Percentiles rank a stretch among this genome's conserved stretches.
Evolutionary conservation across 208 protist species (phyloP).

Genomic region (Trypanosoma mega): DNA sequence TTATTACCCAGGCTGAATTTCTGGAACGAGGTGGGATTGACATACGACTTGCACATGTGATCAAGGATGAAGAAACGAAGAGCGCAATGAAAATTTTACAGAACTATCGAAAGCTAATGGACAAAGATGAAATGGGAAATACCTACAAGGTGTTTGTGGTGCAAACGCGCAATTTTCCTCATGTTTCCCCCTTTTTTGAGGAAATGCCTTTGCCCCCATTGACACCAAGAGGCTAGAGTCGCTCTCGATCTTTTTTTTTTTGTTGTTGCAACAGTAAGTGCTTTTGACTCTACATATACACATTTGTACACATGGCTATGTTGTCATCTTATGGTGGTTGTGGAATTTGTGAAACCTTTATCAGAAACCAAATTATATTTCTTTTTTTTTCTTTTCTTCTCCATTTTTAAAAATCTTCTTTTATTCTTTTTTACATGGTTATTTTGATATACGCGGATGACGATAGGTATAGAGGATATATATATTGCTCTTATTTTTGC

Average conservation of each 20-base stretch:
- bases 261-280: neutral
- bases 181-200: constrained; percentile 81
- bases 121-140: constrained; percentile 82
- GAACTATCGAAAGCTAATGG: constrained; percentile 83
- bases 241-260: constrained; percentile 1
- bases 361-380: constrained; percentile 4
- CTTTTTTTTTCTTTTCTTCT: constrained; percentile 12
- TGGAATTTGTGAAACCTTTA: constrained; percentile 5
- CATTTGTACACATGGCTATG: no score
- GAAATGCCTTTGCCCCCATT: constrained; percentile 74
- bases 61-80: constrained; percentile 89
- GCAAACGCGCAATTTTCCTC: constrained; percentile 83
- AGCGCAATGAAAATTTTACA: constrained; percentile 86
- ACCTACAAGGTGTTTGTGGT: constrained; percentile 91
- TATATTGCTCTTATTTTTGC: no score
- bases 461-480: no score
- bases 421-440: neutral
- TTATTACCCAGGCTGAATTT: constrained; percentile 86
- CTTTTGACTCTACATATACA: constrained; percentile 11
- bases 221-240: constrained; percentile 6
- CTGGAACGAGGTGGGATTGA: constrained; percentile 86
- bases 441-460: no score
- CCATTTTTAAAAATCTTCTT: constrained; percentile 9
- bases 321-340: no score
- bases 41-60: constrained; percentile 77